These are phyloP conservation scores for Bombardia bombarda DNA, from an alignment of 495 filamentous ascomycete species.

Conservation along the genomic window DNA sequence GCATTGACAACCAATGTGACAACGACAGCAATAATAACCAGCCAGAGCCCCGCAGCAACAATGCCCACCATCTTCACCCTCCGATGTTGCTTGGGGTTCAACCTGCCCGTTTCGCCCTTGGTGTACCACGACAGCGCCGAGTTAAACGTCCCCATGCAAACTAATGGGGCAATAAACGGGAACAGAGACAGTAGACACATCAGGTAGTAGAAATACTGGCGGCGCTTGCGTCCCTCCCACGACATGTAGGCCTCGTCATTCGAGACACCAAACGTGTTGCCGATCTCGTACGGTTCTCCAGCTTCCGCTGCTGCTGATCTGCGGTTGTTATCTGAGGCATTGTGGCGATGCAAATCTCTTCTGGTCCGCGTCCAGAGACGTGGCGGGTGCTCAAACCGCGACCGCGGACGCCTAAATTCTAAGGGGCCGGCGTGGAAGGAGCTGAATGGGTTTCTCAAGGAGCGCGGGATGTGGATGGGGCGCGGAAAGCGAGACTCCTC, in stretches of 20 bases:
- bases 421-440: conserved; percentile 4
- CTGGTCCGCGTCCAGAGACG: conserved; percentile 4
- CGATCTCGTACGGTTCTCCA: conserved; percentile 11
- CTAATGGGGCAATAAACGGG: conserved; percentile 26
- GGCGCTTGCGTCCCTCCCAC: conserved; percentile 12
- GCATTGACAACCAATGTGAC: conserved; percentile 3
- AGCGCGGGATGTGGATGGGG: conserved; percentile 4
- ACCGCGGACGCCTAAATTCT: too few relatives aligned
- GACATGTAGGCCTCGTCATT: conserved; percentile 22
- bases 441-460: conserved; percentile 11
- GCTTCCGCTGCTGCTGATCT: conserved; percentile 7
- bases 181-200: conserved; percentile 21
- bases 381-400: conserved; percentile 1
- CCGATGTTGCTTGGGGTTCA: conserved; percentile 21
- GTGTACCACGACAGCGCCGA: conserved; percentile 26
- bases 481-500: background rate
- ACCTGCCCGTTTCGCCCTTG: conserved; percentile 18
- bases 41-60: conserved; percentile 12
- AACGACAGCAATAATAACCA: conserved; percentile 6
- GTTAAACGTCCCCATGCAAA: conserved; percentile 19
- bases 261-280: conserved; percentile 1
- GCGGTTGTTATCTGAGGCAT: background rate
- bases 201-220: conserved; percentile 20
- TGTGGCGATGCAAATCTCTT: background rate
- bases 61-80: conserved; percentile 13